Base-by-base conservation (phyloP, 768 basidiomycete genomes). In the Leccinellum luteum region DNA sequence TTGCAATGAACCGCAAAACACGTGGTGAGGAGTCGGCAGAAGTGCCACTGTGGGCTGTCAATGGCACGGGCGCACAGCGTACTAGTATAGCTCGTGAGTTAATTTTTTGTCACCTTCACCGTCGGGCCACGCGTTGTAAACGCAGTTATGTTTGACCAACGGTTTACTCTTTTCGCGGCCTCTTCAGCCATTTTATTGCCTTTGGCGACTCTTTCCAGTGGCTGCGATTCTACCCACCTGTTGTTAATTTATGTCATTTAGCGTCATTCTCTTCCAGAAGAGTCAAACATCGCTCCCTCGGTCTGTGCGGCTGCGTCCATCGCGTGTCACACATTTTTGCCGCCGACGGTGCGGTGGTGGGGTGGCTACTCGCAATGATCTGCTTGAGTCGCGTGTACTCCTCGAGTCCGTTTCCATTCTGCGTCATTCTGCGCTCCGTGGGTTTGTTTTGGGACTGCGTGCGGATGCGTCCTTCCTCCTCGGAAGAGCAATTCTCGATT, bases 401-500 rank as follows among this genome's bases (percentile, higher is more conserved):
- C 34, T 52, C 44, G 17, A 23, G n/a, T 30, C 15, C 12, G 49
- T 45, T 44, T 27, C 43, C 30, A 14, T 28, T 4, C 17, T 49
- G 30, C 48, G 23, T 30, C 52, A 21, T 38, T 41, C 30, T 30
- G 56, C 13, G 38, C 25, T 48, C 38, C 53, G 17, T 45, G 48
- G 27, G 32, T 44, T 23, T 44, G 34, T 47, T 45, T 28, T 9
- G 7, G 8, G 34, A 31, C 21, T 4, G 35, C 48, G 35, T 27
- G 28, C 51, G 45, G 15, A 23, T 38, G 27, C n/a, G 12, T 19
- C 27, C 21, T 41, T 56, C 55, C 35, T 30, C 52, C 35, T 30
- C 52, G 57, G 34, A 54, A 30, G n/a, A 47, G 44, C 47, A 48
- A 25, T 35, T 45, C 50, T 28, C 50, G 30, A 44, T 56, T 49